phyloP scores from a whole-genome alignment of 2,329 filamentous ascomycete species.

The Colletotrichum horii region DNA sequence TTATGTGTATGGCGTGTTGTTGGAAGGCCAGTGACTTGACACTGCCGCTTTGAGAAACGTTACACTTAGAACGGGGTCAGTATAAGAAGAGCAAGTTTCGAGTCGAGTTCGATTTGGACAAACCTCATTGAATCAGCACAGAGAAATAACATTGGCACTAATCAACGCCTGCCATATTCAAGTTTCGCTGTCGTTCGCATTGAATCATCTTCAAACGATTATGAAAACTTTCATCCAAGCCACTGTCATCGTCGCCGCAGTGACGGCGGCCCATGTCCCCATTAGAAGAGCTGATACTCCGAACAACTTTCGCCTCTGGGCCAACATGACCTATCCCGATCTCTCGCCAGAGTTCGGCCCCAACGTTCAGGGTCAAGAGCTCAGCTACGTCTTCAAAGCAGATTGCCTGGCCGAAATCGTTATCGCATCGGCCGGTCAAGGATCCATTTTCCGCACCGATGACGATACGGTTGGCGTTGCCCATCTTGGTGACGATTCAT shows the following conservation, averaged over 20 bases:
- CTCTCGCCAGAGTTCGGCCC: not conserved
- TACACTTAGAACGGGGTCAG: not conserved
- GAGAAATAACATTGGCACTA: not conserved
- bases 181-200: not conserved
- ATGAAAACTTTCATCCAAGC: not conserved
- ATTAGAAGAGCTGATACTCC: not conserved
- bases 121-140: not conserved
- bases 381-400: not conserved
- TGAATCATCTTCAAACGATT: not conserved
- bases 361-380: not conserved
- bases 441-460: not conserved
- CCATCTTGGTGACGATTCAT: not conserved
- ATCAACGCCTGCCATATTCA: not conserved
- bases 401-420: not conserved
- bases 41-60: not conserved
- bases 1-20: not conserved
- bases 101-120: not conserved
- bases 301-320: not conserved
- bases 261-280: not conserved
- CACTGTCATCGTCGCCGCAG: not conserved
- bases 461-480: not conserved
- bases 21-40: not conserved
- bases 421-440: not conserved
- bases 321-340: conserved; percentile 3
- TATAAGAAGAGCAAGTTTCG: not conserved